Conservation (phyloP, 805 yeast genomes). For the Ogataea pilisensis region DNA sequence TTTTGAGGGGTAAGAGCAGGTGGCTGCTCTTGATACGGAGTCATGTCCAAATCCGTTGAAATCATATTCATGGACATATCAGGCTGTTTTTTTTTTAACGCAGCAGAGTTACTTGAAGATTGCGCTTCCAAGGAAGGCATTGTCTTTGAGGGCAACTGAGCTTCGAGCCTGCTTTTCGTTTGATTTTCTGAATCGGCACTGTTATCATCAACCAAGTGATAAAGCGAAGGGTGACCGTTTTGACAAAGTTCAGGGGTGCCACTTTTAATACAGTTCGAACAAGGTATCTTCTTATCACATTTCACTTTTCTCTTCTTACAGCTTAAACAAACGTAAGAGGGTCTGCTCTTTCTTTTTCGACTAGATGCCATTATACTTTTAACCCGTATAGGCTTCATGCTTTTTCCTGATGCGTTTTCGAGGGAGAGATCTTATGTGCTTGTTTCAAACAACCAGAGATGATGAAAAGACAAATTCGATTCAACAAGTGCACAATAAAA, state of each 20-base stretch:
- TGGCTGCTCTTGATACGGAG: neutral
- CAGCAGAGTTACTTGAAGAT: no score
- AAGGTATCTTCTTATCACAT: slow-evolving; percentile 30
- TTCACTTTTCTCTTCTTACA: slow-evolving; percentile 28
- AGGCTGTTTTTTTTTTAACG: neutral
- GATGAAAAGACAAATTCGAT: no score
- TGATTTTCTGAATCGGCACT: no score
- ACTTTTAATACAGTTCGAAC: slow-evolving; percentile 27
- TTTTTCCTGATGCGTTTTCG: no score
- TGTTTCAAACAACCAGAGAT: no score
- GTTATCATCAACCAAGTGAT: neutral
- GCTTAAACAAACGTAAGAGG: slow-evolving; percentile 36
- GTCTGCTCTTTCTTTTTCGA: slow-evolving; percentile 40
- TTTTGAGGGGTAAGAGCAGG: neutral
- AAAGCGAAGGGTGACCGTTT: slow-evolving; percentile 12
- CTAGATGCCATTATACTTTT: neutral
- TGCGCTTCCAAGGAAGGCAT: no score
- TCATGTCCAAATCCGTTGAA: neutral
- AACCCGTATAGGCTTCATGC: no score
- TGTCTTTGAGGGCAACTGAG: no score
- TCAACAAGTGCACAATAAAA: no score
- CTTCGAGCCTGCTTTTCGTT: no score
- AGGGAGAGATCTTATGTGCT: no score
- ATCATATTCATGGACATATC: neutral
- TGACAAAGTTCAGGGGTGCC: slow-evolving; percentile 19